Evolutionary conservation across 1,139 yeast species (phyloP).

Genomic region (Arxiozyma slooffiae): DNA sequence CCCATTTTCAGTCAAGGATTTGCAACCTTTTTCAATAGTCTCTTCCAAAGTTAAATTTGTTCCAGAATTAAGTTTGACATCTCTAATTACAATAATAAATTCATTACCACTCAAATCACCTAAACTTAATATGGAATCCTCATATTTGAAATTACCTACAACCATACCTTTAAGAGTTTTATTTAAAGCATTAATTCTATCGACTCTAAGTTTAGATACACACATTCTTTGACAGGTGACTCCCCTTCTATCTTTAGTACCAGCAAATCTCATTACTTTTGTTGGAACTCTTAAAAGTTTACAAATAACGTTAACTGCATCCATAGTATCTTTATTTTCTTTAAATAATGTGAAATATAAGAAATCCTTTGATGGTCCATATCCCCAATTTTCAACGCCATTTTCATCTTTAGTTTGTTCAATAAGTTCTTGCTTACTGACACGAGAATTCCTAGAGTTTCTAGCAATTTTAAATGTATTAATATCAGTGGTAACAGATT

Average conservation of each 20-base stretch:
- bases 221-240: slow-evolving; percentile 83
- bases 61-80: slow-evolving; percentile 37
- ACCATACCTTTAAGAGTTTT: slow-evolving; percentile 62
- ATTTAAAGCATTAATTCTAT: slow-evolving; percentile 67
- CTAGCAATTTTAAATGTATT: slow-evolving; percentile 56
- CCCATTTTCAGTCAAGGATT: slow-evolving; percentile 55
- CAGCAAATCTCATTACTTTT: slow-evolving; percentile 69
- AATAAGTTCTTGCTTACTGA: slow-evolving; percentile 31
- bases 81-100: slow-evolving; percentile 73
- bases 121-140: slow-evolving; percentile 50
- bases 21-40: slow-evolving; percentile 44
- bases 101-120: slow-evolving; percentile 88
- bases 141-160: slow-evolving; percentile 69
- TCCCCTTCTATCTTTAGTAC: slow-evolving; percentile 94
- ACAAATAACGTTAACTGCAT: slow-evolving; percentile 66
- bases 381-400: slow-evolving; percentile 39
- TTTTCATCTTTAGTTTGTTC: slow-evolving; percentile 42
- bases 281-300: slow-evolving; percentile 66
- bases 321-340: slow-evolving; percentile 97
- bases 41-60: slow-evolving; percentile 28
- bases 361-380: slow-evolving; percentile 60
- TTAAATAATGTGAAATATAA: slow-evolving; percentile 77
- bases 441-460: slow-evolving; percentile 35
- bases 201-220: slow-evolving; percentile 62
- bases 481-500: slow-evolving; percentile 62